Base-by-base conservation (phyloP, 2,329 filamentous ascomycete genomes). In the Scortechinia acanthostroma region DNA sequence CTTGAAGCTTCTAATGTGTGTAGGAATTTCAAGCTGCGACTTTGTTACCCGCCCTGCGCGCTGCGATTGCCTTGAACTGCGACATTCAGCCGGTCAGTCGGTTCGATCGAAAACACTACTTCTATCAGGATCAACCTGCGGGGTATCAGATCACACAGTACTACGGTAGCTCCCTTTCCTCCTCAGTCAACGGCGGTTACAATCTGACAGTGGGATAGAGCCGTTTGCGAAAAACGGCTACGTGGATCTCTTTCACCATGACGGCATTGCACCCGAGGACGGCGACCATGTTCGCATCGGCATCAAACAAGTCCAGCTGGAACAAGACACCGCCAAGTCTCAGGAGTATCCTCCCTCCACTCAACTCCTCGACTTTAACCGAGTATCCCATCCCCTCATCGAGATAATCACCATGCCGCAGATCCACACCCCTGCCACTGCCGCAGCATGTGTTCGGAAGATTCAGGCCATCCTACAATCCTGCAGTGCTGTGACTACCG, bases 141-240 rank as follows among this genome's bases (percentile, higher is more conserved):
- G 93, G 93, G 0, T 98, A 98, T 63, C 93, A 98, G 63, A 95
- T 98, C 50, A 98, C 93, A 2, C 93, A 98, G 59, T 97, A 91
- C 67, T 96, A 97, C 61, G 69, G 80, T 47, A 80, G 80, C 0
- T 80, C 85, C 52, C 80, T 80, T 1, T 79, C 73, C 48, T 73
- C 89, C 54, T n/a, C 25, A 30, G 10, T 10, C 10, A 10, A 30
- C n/a, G n/a, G 10, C n/a, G 10, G 25, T 30, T n/a, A n/a, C n/a
- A n/a, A n/a, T 30, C 25, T 30, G n/a, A 30, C n/a, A 30, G 10
- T 10, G 93, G 93, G 2, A 65, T 70, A 30, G 70, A 97, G n/a
- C 76, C 71, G 1, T 70, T 98, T 4, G 77, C 75, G 30, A 66
- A 77, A 3, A 74, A 89, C 47, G 91, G 96, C 58, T 91, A 90